Base-by-base conservation (phyloP, 2,329 filamentous ascomycete species). In the Talaromyces sp. region DNA sequence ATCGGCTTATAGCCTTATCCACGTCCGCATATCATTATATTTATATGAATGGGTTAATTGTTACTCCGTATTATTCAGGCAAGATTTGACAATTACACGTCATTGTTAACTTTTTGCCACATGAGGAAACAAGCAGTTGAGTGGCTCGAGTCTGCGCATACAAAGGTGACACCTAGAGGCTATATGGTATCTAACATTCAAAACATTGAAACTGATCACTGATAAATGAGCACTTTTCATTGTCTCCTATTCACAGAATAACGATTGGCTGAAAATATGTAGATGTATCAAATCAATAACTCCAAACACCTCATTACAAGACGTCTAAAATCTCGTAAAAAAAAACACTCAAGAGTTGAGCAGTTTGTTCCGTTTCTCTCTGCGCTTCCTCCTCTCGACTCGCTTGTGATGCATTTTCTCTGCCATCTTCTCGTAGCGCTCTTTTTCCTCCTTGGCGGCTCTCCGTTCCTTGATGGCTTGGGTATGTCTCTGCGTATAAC, bases 391-490 rank as follows among this genome's bases (percentile, higher is more conserved):
- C 69, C 95, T 86, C 79, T 99, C 95, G 12, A 98, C 89, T 64
- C 93, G 85, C 84, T 96, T 98, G 78, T 86, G 87, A 81, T 98
- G 94, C 95, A 99, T 98, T 82, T 95, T 98, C 80, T 92, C 91
- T 23, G 92, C 94, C 86, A 99, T 86, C 82, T 93, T 91, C 76
- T 92, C 91, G 74, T 94, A 98, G 68, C 94, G 84, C 72, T 93
- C 92, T 77, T 90, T 92, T 82, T 98, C 95, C 70, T 92, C 93
- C 83, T 97, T 98, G 58, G 89, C 90, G 23, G 87, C 89, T 68
- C 91, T 86, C 77, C 89, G 93, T 66, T 96, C 92, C 71, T 90
- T 93, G 73, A 98, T 90, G 10, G 84, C 84, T 71, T 93, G 85
- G 60, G 95, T 87, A 68, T 88, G 87, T 72, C 85, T 83, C 91